Evolutionary conservation across 1,139 yeast species (phyloP), one percentile per base, ranked within the genome.

Genomic region (Meyerozyma carpophila): DNA sequence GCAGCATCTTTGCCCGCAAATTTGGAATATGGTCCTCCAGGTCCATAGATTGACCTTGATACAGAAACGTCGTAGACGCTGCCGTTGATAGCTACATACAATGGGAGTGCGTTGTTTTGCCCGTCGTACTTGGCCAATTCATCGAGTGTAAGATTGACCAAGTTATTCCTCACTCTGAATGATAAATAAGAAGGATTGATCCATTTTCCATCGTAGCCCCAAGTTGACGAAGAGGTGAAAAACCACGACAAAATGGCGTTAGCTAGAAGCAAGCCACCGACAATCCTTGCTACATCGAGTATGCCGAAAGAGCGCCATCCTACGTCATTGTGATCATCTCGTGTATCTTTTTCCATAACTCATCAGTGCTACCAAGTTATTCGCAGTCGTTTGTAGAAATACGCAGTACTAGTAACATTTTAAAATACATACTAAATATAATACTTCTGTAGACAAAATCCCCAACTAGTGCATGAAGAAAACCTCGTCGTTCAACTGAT

Each of bases 1-100:
- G 93, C 84, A 38, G 81, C 77, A 58, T 88, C 95, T 40, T 65
- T 66, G 0, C 95, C 95, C 21, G 82, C 74, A 55, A 88, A 77
- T 43, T 72, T 65, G 4, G 68, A 59, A 58, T 87, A 87, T 1
- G 82, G 61, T 0, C 90, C 90, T 1, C 70, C 66, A 0, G 86
- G 84, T 0, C 89, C 89, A 58, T 88, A 87, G 1, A 82, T 65
- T 2, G 57, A 62, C 2, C 72, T 65, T n/a, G 77, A 67, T 0
- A 73, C 61, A 3, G 81, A 63, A 2, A 87, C 95, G 55, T 87
- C 95, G 58, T 73, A 87, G 0, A 87, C 83, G 5, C 70, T 71
- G 0, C 91, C 91, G 53, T 82, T 71, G 3, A 88, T 62, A 0
- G 82, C 89, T 3, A 88, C 56, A 51, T 80, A 83, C 0, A 85